A percentile compares a stretch with the other conserved stretches of the same genome.
Evolutionary conservation across 345 rosid genomes (phyloP).

Genomic region (Geranium rotundifolium): DNA sequence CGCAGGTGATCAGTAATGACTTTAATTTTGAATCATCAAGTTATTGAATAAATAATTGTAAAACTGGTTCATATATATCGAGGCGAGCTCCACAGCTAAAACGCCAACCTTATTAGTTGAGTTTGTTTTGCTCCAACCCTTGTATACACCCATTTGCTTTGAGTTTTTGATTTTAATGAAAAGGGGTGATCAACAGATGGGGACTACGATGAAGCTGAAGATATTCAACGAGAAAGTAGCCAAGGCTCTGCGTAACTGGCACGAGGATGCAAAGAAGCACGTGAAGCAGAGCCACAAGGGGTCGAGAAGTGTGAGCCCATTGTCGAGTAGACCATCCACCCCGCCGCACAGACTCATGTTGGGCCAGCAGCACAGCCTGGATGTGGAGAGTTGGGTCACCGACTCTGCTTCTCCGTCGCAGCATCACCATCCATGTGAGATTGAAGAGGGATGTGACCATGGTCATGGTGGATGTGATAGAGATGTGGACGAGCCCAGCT

Average conservation of each 20-base stretch:
- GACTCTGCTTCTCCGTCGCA: slow-evolving; percentile 22
- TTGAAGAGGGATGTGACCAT: background rate
- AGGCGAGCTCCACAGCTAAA: too few species aligned
- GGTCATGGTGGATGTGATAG: background rate
- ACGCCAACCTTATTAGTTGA: too few species aligned
- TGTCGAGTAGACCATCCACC: slow-evolving; percentile 22
- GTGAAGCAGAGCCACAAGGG: slow-evolving; percentile 31
- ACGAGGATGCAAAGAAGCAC: slow-evolving; percentile 46
- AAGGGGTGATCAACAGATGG: slow-evolving; percentile 48
- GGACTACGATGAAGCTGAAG: slow-evolving; percentile 71
- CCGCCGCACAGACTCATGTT: slow-evolving; percentile 44
- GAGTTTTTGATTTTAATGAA: background rate
- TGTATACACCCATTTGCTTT: background rate
- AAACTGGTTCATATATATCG: background rate
- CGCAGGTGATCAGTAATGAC: slow-evolving; percentile 44
- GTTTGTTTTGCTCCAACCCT: too few species aligned
- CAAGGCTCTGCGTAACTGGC: slow-evolving; percentile 71
- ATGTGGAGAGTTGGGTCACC: slow-evolving; percentile 8
- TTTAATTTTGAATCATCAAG: background rate
- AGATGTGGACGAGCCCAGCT: slow-evolving; percentile 5
- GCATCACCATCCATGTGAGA: background rate
- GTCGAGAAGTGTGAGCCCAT: too few species aligned
- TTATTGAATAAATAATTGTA: background rate
- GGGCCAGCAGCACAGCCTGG: slow-evolving; percentile 17
- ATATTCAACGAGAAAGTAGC: slow-evolving; percentile 71